These are phyloP conservation scores for Acer campestre DNA, from an alignment of 345 rosid species.

Conservation along the genomic window DNA sequence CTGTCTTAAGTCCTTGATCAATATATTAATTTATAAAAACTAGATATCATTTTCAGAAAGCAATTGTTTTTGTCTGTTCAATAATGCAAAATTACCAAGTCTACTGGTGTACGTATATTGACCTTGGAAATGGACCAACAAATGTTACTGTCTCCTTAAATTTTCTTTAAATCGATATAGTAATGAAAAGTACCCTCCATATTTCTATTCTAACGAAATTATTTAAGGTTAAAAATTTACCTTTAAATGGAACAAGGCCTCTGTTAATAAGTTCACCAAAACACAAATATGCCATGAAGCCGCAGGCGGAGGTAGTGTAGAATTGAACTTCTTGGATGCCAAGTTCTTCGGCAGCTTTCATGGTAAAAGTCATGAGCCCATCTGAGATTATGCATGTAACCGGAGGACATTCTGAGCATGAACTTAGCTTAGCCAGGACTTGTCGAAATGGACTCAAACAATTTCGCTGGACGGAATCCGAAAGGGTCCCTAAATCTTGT, in stretches of 20 bases:
- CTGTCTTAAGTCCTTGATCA: too few species aligned
- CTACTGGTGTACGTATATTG: too few species aligned
- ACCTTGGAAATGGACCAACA: too few species aligned
- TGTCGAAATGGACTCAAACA: constrained; percentile 24
- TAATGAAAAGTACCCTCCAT: too few species aligned
- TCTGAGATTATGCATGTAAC: constrained; percentile 7
- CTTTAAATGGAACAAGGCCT: constrained; percentile 2
- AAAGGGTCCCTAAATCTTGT: not conserved
- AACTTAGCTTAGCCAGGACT: constrained; percentile 9
- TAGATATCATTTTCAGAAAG: too few species aligned
- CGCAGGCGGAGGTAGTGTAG: constrained; percentile 22
- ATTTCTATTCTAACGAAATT: not conserved
- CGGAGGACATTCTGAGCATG: not conserved
- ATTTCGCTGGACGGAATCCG: constrained; percentile 7
- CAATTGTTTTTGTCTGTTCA: too few species aligned
- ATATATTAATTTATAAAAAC: too few species aligned
- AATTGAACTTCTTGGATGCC: constrained; percentile 16
- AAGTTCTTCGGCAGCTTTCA: constrained; percentile 15
- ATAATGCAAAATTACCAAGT: too few species aligned
- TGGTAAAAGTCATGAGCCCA: constrained; percentile 20
- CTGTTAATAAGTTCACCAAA: not conserved
- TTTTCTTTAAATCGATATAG: too few species aligned
- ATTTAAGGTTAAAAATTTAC: not conserved
- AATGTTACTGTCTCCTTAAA: too few species aligned
- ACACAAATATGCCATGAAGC: constrained; percentile 9